phyloP scores from a whole-genome alignment of 202 grass and related monocot genomes.

The Panicum hallii region DNA sequence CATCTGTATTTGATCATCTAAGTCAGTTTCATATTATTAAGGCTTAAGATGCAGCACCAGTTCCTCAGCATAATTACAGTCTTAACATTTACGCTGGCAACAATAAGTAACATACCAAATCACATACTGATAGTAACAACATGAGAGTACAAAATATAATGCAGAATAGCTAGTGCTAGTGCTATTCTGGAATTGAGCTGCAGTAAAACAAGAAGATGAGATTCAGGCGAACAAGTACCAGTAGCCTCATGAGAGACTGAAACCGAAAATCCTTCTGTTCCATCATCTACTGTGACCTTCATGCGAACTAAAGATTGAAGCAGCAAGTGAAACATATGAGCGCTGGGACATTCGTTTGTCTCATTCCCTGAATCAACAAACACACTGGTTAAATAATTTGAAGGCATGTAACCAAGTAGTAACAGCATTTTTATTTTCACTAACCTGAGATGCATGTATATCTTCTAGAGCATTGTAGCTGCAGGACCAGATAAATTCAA shows the following conservation, averaged over 20 bases:
- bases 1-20: conserved; percentile 3
- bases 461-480: conserved; percentile 43
- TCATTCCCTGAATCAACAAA: conserved; percentile 38
- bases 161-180: neutral
- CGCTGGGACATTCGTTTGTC: neutral
- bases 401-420: neutral
- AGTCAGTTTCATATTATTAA: conserved; percentile 18
- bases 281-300: conserved; percentile 44
- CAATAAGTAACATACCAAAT: conserved; percentile 23
- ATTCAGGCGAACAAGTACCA: conserved; percentile 41
- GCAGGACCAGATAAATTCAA: conserved; percentile 45
- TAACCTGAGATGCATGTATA: conserved; percentile 29
- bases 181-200: neutral
- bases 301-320: conserved; percentile 43
- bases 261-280: conserved; percentile 42
- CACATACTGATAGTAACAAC: neutral
- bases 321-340: conserved; percentile 34
- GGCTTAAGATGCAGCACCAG: neutral
- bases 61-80: neutral
- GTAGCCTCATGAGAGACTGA: conserved; percentile 44
- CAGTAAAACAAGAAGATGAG: conserved; percentile 18
- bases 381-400: conserved; percentile 31
- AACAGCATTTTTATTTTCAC: conserved; percentile 7
- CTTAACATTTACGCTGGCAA: conserved; percentile 12
- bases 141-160: neutral